A percentile compares a stretch with the other conserved stretches of the same genome.
phyloP scores from a whole-genome alignment of 805 yeast species.

The Candida railenensis region DNA sequence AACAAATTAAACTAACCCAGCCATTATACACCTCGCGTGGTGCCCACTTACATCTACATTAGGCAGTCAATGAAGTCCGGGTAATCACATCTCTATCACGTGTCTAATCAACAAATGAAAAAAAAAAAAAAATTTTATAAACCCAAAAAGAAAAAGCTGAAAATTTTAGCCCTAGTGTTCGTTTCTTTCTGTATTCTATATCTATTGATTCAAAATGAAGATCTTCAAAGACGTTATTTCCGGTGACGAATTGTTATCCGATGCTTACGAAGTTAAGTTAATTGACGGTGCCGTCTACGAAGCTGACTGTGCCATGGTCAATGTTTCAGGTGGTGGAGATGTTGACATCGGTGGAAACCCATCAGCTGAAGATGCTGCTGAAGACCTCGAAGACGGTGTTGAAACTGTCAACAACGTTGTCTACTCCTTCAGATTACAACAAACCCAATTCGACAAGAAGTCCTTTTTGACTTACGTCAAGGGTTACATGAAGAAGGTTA shows the following conservation, averaged over 20 bases:
- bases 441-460: slow-evolving; percentile 96
- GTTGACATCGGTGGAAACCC: slow-evolving; percentile 99
- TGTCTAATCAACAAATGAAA: not conserved
- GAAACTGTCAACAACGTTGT: slow-evolving; percentile 97
- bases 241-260: slow-evolving; percentile 94
- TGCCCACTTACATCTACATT: slow-evolving; percentile 9
- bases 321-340: slow-evolving; percentile 77
- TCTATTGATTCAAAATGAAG: slow-evolving; percentile 25
- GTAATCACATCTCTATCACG: slow-evolving; percentile 4
- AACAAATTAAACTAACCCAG: no score
- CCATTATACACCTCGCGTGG: no score
- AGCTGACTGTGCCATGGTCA: slow-evolving; percentile 94
- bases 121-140: slow-evolving; percentile 2
- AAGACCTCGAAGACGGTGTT: slow-evolving; percentile 76
- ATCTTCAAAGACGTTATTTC: slow-evolving; percentile 73
- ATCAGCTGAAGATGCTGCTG: slow-evolving; percentile 94
- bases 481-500: slow-evolving; percentile 97
- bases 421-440: slow-evolving; percentile 97
- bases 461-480: slow-evolving; percentile 95
- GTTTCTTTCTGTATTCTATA: not conserved
- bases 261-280: slow-evolving; percentile 86
- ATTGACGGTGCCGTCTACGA: slow-evolving; percentile 94
- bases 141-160: slow-evolving; percentile 1
- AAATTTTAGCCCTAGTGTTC: not conserved
- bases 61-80: slow-evolving; percentile 11